Percentiles rank a stretch among this genome's conserved stretches.
Conservation (phyloP, 2,329 filamentous ascomycete genomes). For the Ustulina deusta region DNA sequence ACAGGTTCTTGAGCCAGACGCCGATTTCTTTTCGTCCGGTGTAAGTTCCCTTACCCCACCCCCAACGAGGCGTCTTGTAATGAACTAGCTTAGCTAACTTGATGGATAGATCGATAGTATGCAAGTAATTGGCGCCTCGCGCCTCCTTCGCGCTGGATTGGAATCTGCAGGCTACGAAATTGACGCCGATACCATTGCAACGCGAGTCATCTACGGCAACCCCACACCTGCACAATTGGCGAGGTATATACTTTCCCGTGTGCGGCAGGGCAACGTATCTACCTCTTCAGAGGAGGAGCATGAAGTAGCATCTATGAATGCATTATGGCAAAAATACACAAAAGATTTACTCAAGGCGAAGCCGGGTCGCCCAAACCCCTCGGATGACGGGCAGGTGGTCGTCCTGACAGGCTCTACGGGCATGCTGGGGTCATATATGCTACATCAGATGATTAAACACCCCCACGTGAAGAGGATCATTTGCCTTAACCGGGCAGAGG, state of each 20-base stretch:
- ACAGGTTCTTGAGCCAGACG: slow-evolving; percentile 49
- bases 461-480: slow-evolving; percentile 57
- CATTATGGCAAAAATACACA: slow-evolving; percentile 54
- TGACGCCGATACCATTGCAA: slow-evolving; percentile 53
- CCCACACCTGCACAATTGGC: slow-evolving; percentile 54
- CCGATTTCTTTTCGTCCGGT: slow-evolving; percentile 56
- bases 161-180: slow-evolving; percentile 50
- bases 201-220: slow-evolving; percentile 56
- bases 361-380: slow-evolving; percentile 47
- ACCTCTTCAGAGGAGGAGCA: slow-evolving; percentile 30
- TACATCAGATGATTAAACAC: slow-evolving; percentile 53
- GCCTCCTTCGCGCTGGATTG: slow-evolving; percentile 53
- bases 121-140: slow-evolving; percentile 55
- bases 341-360: slow-evolving; percentile 45
- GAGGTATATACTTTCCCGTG: slow-evolving; percentile 50
- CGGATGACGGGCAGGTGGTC: slow-evolving; percentile 55
- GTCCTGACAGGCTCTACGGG: slow-evolving; percentile 64
- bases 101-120: slow-evolving; percentile 53
- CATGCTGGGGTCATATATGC: slow-evolving; percentile 61
- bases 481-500: slow-evolving; percentile 62
- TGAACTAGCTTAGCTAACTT: slow-evolving; percentile 19
- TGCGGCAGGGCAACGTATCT: slow-evolving; percentile 33
- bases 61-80: too few species aligned
- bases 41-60: slow-evolving; percentile 26
- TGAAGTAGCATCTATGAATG: slow-evolving; percentile 50